Conservation (phyloP, 345 rosid genomes). For the Citrus unshiu region DNA sequence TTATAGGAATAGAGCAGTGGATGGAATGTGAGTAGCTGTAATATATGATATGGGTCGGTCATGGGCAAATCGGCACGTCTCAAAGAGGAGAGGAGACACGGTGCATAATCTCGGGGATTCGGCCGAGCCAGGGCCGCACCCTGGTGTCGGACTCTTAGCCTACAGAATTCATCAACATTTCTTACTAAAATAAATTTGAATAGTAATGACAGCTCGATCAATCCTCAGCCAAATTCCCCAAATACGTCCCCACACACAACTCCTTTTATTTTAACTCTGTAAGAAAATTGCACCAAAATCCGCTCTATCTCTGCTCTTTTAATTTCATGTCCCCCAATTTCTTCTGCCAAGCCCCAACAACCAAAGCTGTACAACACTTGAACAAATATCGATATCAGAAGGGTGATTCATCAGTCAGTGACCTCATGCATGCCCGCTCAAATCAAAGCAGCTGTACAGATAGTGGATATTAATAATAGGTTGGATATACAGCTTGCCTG, state of each 20-base stretch:
- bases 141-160: conserved; percentile 45
- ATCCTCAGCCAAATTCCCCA: background rate
- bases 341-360: conserved; percentile 28
- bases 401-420: background rate
- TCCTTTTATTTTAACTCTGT: background rate
- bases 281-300: background rate
- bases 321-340: conserved; percentile 18
- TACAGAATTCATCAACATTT: conserved; percentile 26
- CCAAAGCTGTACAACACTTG: conserved; percentile 37
- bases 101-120: conserved; percentile 46
- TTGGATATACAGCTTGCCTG: background rate
- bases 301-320: conserved; percentile 23
- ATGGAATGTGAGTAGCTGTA: background rate
- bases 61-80: conserved; percentile 14
- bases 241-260: conserved; percentile 14
- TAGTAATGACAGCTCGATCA: conserved; percentile 44
- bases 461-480: too few species aligned
- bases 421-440: background rate
- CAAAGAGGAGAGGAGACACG: conserved; percentile 34
- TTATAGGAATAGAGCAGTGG: background rate
- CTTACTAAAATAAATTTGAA: conserved; percentile 15
- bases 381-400: background rate
- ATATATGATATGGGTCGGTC: conserved; percentile 3
- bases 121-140: conserved; percentile 44
- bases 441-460: too few species aligned